Conservation (phyloP, 148 eudicot genomes). For the Rhododendron molle region DNA sequence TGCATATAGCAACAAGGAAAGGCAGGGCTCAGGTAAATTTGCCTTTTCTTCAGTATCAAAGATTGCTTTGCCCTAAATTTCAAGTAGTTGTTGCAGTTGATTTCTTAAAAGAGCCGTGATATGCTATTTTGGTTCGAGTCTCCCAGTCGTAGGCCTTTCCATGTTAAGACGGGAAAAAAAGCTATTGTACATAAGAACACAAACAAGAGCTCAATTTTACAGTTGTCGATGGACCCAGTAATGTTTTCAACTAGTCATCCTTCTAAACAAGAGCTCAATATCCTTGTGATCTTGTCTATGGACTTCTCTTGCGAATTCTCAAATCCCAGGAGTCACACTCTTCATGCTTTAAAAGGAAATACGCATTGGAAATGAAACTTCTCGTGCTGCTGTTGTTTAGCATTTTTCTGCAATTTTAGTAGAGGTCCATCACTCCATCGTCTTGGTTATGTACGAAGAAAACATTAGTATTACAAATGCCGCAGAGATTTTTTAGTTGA, state of each 20-base stretch:
- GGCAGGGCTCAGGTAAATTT: conserved; percentile 63
- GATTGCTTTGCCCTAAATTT: not conserved
- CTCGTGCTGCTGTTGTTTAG: not conserved
- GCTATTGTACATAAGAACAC: not conserved
- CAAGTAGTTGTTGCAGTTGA: not conserved
- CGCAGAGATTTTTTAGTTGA: not conserved
- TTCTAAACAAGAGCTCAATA: not conserved
- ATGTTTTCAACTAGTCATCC: no score
- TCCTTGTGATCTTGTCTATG: not conserved
- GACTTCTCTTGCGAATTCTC: not conserved
- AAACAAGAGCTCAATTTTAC: not conserved
- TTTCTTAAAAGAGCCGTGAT: not conserved
- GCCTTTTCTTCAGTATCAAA: not conserved
- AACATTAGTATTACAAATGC: not conserved
- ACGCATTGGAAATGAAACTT: not conserved
- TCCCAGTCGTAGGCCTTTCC: not conserved
- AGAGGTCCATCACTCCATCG: not conserved
- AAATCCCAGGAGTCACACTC: not conserved
- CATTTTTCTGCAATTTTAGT: not conserved
- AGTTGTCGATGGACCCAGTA: not conserved
- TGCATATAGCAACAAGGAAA: conserved; percentile 77
- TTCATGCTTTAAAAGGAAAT: not conserved
- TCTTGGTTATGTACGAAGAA: not conserved
- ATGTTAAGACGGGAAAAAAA: not conserved
- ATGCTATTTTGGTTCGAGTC: not conserved